phyloP scores from a whole-genome alignment of 148 eudicot genomes.

The Tetragonia tetragonoides region DNA sequence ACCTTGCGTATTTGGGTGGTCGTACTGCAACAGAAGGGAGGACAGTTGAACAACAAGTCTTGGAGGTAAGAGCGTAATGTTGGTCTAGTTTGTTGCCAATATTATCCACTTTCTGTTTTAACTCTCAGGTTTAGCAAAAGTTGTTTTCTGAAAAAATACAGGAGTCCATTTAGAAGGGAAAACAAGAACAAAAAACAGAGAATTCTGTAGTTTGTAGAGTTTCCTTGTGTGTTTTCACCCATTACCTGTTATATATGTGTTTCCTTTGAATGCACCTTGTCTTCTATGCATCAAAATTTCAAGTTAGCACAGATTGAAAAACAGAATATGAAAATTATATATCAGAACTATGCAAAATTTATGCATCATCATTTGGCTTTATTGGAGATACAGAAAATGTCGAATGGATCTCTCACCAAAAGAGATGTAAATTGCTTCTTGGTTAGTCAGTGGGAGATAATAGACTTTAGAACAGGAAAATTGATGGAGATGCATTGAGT shows the following conservation, averaged over 20 bases:
- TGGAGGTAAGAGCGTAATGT: slow-evolving; percentile 55
- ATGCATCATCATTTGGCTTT: neutral
- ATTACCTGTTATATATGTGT: no score
- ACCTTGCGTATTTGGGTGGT: slow-evolving; percentile 95
- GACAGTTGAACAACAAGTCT: slow-evolving; percentile 92
- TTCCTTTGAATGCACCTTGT: no score
- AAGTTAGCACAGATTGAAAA: neutral
- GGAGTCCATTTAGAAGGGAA: neutral
- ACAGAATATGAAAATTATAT: neutral
- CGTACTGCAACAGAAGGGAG: slow-evolving; percentile 82
- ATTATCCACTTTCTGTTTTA: neutral
- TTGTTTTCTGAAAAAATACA: neutral
- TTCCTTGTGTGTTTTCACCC: no score
- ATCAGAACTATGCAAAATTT: neutral
- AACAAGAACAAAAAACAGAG: neutral
- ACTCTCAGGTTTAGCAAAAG: neutral
- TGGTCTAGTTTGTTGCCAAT: slow-evolving; percentile 6
- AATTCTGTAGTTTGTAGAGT: no score
- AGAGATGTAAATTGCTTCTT: neutral
- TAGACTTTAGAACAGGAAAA: neutral
- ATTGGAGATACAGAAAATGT: neutral
- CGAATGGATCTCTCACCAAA: neutral
- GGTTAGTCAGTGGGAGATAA: neutral
- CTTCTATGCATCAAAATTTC: no score
- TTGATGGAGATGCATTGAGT: neutral